Evolutionary conservation across 192 early-diverging fungal species (phyloP).

Genomic region (Backusella morwellensis): DNA sequence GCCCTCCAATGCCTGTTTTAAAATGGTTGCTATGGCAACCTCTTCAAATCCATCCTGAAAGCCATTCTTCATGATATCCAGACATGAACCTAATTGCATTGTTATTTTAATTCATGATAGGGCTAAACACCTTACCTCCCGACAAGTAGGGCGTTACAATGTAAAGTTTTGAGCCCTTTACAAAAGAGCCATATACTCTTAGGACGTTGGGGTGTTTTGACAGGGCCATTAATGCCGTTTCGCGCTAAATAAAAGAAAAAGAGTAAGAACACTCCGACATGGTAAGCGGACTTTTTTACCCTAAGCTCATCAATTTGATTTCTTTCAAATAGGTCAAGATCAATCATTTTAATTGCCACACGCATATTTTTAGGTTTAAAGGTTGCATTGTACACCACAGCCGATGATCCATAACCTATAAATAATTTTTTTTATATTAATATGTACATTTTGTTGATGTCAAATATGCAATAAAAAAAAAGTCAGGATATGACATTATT

Average conservation of each 20-base stretch:
- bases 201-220: constrained; percentile 84
- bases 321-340: constrained; percentile 86
- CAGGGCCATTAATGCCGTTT: constrained; percentile 84
- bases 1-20: constrained; percentile 73
- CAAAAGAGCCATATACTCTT: constrained; percentile 81
- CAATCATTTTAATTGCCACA: constrained; percentile 86
- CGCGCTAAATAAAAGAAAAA: constrained; percentile 47
- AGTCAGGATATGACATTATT: neutral
- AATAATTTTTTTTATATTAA: neutral
- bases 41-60: constrained; percentile 84
- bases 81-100: constrained; percentile 61
- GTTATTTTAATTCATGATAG: neutral
- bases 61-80: constrained; percentile 86
- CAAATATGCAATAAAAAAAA: neutral
- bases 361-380: constrained; percentile 68
- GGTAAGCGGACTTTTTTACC: constrained; percentile 37
- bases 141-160: constrained; percentile 82
- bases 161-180: constrained; percentile 72
- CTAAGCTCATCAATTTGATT: constrained; percentile 90
- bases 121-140: constrained; percentile 38
- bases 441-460: neutral
- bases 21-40: constrained; percentile 70
- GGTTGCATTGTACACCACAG: constrained; percentile 75
- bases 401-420: constrained; percentile 83
- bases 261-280: neutral